Base-by-base conservation (phyloP, 306 rosid genomes). In the Dicorynia guianensis region DNA sequence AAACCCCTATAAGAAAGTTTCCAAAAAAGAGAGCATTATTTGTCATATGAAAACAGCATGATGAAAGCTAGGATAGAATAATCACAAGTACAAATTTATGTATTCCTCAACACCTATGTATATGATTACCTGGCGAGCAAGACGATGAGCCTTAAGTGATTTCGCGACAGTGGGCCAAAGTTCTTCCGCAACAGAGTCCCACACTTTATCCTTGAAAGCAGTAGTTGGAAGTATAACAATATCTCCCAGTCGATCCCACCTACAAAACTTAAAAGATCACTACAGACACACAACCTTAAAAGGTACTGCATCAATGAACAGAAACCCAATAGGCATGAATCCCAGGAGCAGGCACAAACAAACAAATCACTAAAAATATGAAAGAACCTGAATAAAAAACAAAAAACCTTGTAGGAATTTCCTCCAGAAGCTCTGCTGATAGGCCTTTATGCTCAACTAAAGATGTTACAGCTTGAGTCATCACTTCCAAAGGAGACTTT, bases 191-290 rank as follows among this genome's bases (percentile, higher is more conserved):
- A 90, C 59, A 58, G 96, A 81, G 75, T 82, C 85, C 97, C 99
- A 90, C 61, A 80, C 34, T 43, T 87, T 84, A 86, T 85, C 85
- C 85, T 85, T 90, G 80, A 95, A 92, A 43, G 96, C 87, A 71
- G 89, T 79, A 50, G 58, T 53, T 19, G 97, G 97, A 82, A 95
- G 93, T 82, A 95, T 82, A 63, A 85, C 86, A 70, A 95, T 79
- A 87, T 95, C 96, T 59, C 93, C 97, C 59, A 90, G 86, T 38
- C 85, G 82, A 77, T 90, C 99, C 96, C 97, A 95, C 85, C 97
- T 92, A 66, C 74, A 81, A 87, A 58, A 62, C 44, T n/a, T 44
- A 63, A 69, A 64, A 71, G 44, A 74, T 77, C 50, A 67, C 46
- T 62, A 62, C 63, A 78, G 50, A 67, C 63, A 68, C n/a, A 67